Percentiles rank a stretch among this genome's conserved stretches.
Conservation (phyloP, 2,329 filamentous ascomycete genomes). For the Endocalyx cinctus region DNA sequence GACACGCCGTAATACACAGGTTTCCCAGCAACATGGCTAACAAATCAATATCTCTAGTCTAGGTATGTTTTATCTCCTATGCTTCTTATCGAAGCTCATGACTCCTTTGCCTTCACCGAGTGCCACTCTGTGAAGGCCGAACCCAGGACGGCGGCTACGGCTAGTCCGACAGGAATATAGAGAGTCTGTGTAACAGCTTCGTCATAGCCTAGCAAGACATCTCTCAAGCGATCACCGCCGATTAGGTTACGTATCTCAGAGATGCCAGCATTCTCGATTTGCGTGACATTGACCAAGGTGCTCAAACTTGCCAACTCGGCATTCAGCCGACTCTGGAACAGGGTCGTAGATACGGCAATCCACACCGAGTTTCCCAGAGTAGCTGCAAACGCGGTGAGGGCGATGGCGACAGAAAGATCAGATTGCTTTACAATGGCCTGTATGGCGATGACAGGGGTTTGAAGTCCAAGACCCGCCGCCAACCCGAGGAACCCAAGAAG, state of each 20-base stretch:
- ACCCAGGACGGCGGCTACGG: too few species aligned
- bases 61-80: too few species aligned
- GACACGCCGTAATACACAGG: too few species aligned
- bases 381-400: constrained; percentile 4
- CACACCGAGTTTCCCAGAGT: constrained; percentile 10
- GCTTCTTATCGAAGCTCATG: constrained; percentile 1
- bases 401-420: constrained; percentile 4
- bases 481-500: constrained; percentile 7
- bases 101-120: constrained; percentile 4
- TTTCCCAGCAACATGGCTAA: too few species aligned
- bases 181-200: constrained; percentile 9
- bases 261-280: constrained; percentile 2
- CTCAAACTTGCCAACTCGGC: constrained; percentile 5
- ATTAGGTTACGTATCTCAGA: constrained; percentile 5
- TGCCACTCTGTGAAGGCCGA: constrained; percentile 4
- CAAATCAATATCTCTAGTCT: too few species aligned
- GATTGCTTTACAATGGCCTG: constrained; percentile 6
- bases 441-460: constrained; percentile 6
- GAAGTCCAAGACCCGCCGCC: constrained; percentile 5
- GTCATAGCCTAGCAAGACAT: constrained; percentile 10
- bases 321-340: constrained; percentile 6
- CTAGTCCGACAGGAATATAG: constrained; percentile 7
- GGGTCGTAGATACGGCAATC: constrained; percentile 9
- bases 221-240: constrained; percentile 7
- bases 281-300: constrained; percentile 2